Conservation (phyloP, 352 stramenopile species). For the Phytophthora sojae region DNA sequence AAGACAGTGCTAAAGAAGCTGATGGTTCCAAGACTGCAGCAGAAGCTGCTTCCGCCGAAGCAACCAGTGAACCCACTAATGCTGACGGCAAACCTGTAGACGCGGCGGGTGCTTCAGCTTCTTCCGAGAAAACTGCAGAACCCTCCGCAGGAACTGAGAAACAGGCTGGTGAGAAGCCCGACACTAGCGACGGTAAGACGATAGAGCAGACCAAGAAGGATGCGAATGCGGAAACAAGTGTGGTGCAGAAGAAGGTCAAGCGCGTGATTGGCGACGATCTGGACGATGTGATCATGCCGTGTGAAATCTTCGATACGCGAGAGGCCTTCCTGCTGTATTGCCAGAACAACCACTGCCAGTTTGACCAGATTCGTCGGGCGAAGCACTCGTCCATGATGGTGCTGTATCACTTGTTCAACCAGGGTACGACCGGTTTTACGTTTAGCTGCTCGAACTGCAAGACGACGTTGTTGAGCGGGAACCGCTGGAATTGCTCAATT, state of each 20-base stretch:
- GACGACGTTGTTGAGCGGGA: constrained; percentile 94
- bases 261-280: constrained; percentile 64
- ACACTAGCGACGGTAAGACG: constrained; percentile 5
- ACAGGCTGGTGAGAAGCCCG: constrained; percentile 21
- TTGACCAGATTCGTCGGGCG: constrained; percentile 81
- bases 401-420: constrained; percentile 90
- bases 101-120: not conserved
- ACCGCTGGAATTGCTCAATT: constrained; percentile 95
- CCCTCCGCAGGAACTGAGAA: constrained; percentile 36
- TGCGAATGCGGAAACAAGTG: constrained; percentile 19
- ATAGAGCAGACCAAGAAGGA: constrained; percentile 49
- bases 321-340: constrained; percentile 92
- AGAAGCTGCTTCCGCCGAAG: constrained; percentile 1
- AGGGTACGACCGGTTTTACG: constrained; percentile 97
- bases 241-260: constrained; percentile 36
- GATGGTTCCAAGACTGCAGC: constrained; percentile 19
- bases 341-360: constrained; percentile 90
- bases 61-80: constrained; percentile 22
- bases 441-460: constrained; percentile 96
- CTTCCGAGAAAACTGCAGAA: not conserved
- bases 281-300: constrained; percentile 96
- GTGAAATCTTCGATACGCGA: constrained; percentile 95
- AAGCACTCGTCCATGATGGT: constrained; percentile 91
- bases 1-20: constrained; percentile 25
- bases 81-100: constrained; percentile 25